phyloP scores from a whole-genome alignment of 1,284 basidiomycete species.

The Sanguinoderma infundibulare region DNA sequence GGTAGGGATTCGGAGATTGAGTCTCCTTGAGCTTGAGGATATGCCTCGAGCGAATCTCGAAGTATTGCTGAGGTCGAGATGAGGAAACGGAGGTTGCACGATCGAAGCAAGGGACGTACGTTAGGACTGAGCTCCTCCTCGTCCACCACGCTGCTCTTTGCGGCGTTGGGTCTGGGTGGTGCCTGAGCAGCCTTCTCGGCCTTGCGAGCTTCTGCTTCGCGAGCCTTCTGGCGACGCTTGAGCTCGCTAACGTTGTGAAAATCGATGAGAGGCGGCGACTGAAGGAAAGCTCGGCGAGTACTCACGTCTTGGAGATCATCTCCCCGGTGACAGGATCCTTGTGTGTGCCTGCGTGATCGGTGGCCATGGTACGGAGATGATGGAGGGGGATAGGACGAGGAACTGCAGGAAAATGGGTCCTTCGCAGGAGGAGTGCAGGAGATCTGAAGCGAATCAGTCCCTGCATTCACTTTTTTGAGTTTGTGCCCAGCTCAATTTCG shows the following conservation, averaged over 20 bases:
- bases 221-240: slow-evolving; percentile 88
- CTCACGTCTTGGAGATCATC: slow-evolving; percentile 93
- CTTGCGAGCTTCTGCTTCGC: slow-evolving; percentile 86
- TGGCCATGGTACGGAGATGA: slow-evolving; percentile 49
- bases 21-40: slow-evolving; percentile 89
- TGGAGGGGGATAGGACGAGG: slow-evolving; percentile 7
- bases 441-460: slow-evolving; percentile 34
- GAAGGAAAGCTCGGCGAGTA: slow-evolving; percentile 7
- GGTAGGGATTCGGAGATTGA: slow-evolving; percentile 92
- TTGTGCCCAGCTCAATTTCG: slow-evolving; percentile 8
- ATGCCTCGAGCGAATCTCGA: slow-evolving; percentile 88
- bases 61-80: slow-evolving; percentile 82
- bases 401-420: slow-evolving; percentile 7
- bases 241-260: slow-evolving; percentile 68
- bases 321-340: slow-evolving; percentile 92
- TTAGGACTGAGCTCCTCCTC: slow-evolving; percentile 86
- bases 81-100: not conserved
- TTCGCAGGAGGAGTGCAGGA: slow-evolving; percentile 15
- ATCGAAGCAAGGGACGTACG: slow-evolving; percentile 47
- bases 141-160: slow-evolving; percentile 47
- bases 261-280: slow-evolving; percentile 33
- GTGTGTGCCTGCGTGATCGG: slow-evolving; percentile 60
- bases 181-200: slow-evolving; percentile 73
- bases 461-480: slow-evolving; percentile 35
- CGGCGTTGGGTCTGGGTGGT: slow-evolving; percentile 39